Evolutionary conservation across 164 flowering plant genomes (phyloP).

Genomic region (Umbilicus rupestris): DNA sequence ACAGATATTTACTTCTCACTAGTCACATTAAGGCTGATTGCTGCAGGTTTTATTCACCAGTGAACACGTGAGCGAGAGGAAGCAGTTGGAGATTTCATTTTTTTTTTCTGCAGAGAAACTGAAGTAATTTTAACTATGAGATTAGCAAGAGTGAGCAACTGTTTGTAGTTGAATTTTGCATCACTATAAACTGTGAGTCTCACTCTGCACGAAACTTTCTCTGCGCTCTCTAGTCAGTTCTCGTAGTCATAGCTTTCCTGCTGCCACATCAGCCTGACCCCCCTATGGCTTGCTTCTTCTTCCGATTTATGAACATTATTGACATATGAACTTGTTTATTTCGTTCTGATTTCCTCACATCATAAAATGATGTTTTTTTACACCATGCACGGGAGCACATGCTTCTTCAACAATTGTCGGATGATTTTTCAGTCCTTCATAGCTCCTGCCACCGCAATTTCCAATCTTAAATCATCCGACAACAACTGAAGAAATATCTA

Average conservation of each 20-base stretch:
- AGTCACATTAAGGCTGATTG: background rate
- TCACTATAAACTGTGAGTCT: background rate
- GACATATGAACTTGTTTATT: too few species aligned
- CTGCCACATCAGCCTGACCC: background rate
- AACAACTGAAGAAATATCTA: too few species aligned
- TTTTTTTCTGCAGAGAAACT: background rate
- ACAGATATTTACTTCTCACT: too few species aligned
- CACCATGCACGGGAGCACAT: too few species aligned
- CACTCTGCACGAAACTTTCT: background rate
- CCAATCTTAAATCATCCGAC: too few species aligned
- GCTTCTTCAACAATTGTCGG: too few species aligned
- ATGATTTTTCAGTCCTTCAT: too few species aligned
- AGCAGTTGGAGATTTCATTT: too few species aligned
- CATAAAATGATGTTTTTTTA: background rate
- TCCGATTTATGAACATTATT: too few species aligned
- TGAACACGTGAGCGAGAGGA: background rate
- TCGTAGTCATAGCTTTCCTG: background rate
- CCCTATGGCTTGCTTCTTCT: background rate
- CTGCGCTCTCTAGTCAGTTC: slow-evolving; percentile 1
- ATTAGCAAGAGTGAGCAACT: too few species aligned
- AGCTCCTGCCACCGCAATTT: too few species aligned
- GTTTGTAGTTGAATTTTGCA: background rate
- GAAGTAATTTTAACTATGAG: background rate
- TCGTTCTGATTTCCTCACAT: background rate
- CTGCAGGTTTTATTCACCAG: background rate